Base-by-base conservation (phyloP, 352 stramenopile genomes). In the Aphanomyces stellatus region DNA sequence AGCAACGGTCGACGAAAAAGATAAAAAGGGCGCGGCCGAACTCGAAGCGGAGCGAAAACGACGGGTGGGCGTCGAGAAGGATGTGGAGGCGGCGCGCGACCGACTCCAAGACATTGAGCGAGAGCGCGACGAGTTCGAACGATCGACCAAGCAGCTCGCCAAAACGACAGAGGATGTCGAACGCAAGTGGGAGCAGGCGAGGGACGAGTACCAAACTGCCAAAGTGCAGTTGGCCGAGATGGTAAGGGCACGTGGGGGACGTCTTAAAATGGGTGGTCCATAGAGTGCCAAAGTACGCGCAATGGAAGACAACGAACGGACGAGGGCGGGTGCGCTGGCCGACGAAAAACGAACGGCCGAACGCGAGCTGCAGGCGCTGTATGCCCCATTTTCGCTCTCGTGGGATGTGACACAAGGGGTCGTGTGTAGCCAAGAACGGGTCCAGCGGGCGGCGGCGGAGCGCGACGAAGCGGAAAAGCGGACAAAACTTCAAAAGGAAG, bases 261-360 rank as follows among this genome's bases (percentile, higher is more conserved):
- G n/a, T n/a, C n/a, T n/a, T n/a, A n/a, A n/a, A n/a, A n/a, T n/a
- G n/a, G n/a, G n/a, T n/a, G n/a, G n/a, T n/a, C n/a, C n/a, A n/a
- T n/a, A n/a, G n/a, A n/a, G n/a, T n/a, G n/a, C n/a, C n/a, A n/a
- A n/a, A n/a, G n/a, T n/a, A n/a, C n/a, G n/a, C n/a, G 25, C 30
- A 74, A 28, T 53, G 77, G n/a, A 73, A 69, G 8, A 69, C 63
- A n/a, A 67, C 72, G 48, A 31, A 74, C 11, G 73, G n/a, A n/a
- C n/a, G n/a, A n/a, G n/a, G n/a, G n/a, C n/a, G n/a, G n/a, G n/a
- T n/a, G n/a, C n/a, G n/a, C n/a, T n/a, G n/a, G n/a, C n/a, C n/a
- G 62, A 27, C 53, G 19, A 40, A 37, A 57, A 57, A 57, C 49
- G 49, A 57, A 8, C 30, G 4, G 25, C 25, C 22, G 49, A 57